Base-by-base conservation (phyloP, 345 rosid genomes). In the Salix exigua region DNA sequence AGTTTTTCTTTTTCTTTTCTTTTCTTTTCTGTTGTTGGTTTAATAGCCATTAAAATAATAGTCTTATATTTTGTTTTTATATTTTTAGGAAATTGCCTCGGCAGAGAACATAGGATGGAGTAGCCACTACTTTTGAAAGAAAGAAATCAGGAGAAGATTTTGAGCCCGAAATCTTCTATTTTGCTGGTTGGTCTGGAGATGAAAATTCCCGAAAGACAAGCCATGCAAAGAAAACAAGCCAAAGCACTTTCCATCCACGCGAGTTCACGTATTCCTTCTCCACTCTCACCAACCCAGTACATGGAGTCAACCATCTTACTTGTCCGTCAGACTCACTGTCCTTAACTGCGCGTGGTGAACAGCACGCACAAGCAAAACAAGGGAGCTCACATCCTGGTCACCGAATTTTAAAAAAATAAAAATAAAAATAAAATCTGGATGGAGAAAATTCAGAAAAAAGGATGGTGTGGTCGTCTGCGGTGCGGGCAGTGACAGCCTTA, bases 401-500 rank as follows among this genome's bases (percentile, higher is more conserved):
- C 51, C 18, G 26, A 42, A 42, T 68, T 51, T 50, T 14, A 19
- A 2, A n/a, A 55, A 55, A n/a, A 3, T 9, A 58, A 10, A 23
- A 58, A 58, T 58, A 58, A 58, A 58, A 51, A 19, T 17, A 1
- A n/a, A 17, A 25, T 40, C 18, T 18, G 46, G 46, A 42, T 12
- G 2, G 4, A 42, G 46, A 42, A 42, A 42, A 42, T 2, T 10
- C 46, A 42, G 46, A 7, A 25, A 25, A 19, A 68, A 10, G 63
- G 60, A 69, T 25, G 72, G 72, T 7, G 60, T 70, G 48, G 73
- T 70, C 28, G 63, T 58, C 63, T 58, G 63, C 63, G 63, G 63
- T 58, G 28, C 73, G 12, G 37, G 12, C n/a, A 48, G 73, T 40
- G 26, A 19, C 71, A 68, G 71, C 50, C 68, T 65, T 65, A 30